Base-by-base conservation (phyloP, 768 basidiomycete species). In the Lactarius quietus region DNA sequence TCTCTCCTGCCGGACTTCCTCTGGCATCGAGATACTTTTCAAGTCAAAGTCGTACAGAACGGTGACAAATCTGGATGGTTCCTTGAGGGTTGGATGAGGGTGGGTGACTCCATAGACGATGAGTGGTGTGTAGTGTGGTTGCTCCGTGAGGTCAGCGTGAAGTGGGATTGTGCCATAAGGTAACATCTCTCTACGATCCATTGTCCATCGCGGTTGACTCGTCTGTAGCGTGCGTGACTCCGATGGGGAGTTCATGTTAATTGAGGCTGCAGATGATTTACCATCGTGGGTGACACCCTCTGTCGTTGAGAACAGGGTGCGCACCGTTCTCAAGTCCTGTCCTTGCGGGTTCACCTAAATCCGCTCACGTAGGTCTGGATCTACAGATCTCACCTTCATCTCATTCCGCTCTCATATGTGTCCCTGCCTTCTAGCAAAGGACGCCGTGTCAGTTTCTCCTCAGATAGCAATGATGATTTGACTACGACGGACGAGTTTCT, bases 81-180 rank as follows among this genome's bases (percentile, higher is more conserved):
- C 48, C 76, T 98, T 1, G 87, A 93, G 72, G 94, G 95, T 10
- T 79, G 81, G 53, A 92, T 95, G 88, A 81, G 95, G 53, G 91
- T 98, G 28, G 96, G 97, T 3, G 97, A 99, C 76, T 91, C 87
- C 59, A 84, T 98, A n/a, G 95, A 99, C 75, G 97, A 99, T 71
- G 97, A 99, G 76, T 99, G 97, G 97, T 89, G 88, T 73, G 82
- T 84, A 17, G 94, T 98, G 20, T 98, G 93, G 92, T 78, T 98
- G 55, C 78, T 98, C 64, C 83, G 81, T 70, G 84, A 92, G 75
- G 80, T 96, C 63, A 89, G 87, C 66, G 77, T 80, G 45, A 85
- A 84, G 67, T 95, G 90, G 89, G 89, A 94, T 69, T 75, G 95
- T 41, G 85, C 83, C 12, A 84, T 93, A 62, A 88, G 89, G 94